phyloP scores from a whole-genome alignment of 2,329 filamentous ascomycete species.

The Pseudogymnoascus sp. region DNA sequence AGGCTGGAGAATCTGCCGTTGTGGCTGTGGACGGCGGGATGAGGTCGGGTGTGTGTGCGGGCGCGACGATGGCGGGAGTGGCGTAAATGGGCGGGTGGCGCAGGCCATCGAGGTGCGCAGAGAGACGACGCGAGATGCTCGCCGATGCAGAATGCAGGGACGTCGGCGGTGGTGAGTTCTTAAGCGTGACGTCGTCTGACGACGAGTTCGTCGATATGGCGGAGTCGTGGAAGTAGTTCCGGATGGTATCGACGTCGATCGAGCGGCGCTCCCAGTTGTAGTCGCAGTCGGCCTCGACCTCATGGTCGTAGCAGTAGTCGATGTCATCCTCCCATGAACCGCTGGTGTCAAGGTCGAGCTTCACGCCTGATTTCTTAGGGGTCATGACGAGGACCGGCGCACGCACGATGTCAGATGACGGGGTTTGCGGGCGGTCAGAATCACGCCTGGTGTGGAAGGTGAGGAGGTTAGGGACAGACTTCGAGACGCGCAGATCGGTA shows the following conservation, averaged over 20 bases:
- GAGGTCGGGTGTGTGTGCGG: constrained; percentile 25
- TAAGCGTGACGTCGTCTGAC: background rate
- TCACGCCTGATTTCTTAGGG: background rate
- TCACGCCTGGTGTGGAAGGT: background rate
- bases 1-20: background rate
- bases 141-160: background rate
- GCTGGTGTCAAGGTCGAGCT: constrained; percentile 26
- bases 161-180: background rate
- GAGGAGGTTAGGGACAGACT: constrained; percentile 22
- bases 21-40: constrained; percentile 24
- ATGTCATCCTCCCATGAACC: constrained; percentile 61
- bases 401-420: background rate
- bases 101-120: background rate
- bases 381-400: background rate
- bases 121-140: background rate
- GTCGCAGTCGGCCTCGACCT: constrained; percentile 58
- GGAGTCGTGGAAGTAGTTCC: constrained; percentile 1
- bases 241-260: constrained; percentile 34
- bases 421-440: background rate
- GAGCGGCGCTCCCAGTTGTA: constrained; percentile 58
- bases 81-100: constrained; percentile 15
- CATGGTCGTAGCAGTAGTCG: constrained; percentile 64
- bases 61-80: constrained; percentile 24
- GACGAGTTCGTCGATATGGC: background rate
- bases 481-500: constrained; percentile 23